Base-by-base conservation (phyloP, 2,329 filamentous ascomycete species). In the Hymenoscyphus occultus region DNA sequence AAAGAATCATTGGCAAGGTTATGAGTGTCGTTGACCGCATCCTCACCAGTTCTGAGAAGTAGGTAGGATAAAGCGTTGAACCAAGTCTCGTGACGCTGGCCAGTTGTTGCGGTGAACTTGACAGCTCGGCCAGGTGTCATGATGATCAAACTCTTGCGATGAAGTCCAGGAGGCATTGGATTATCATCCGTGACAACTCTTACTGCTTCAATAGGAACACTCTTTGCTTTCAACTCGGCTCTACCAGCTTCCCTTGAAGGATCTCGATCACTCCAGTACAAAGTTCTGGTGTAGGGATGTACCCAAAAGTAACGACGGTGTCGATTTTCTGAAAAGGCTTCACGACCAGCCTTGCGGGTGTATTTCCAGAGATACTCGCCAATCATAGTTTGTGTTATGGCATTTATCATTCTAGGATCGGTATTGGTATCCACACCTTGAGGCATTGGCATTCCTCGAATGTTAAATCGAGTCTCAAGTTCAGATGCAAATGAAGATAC, bases 281-380 rank as follows among this genome's bases (percentile, higher is more conserved):
- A 78, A 5, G 94, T 97, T 60, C 93, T 87, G 2, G 94, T 99
- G 78, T 98, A 99, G 0, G 95, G 95, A 76, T 99, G 95, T 28
- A 99, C 92, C 95, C 95, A 99, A 84, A 99, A 99, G 82, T 97
- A 99, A 39, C 95, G 89, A 67, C 92, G 87, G 78, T 99, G 95
- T 61, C 95, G 87, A 64, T 93, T 96, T 71, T 89, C 90, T 0
- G 93, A 98, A 78, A 96, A 87, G 68, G 93, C 91, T 63, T 88
- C 90, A 31, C 94, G 89, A n/a, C 93, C 93, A 66, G 93, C 84
- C 80, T 95, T 97, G 73, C 95, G 90, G 0, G 95, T 99, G 78
- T 99, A 99, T 77, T 99, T 99, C 95, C 95, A 99, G 51, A 99
- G 83, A 77, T 94, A 98, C 77, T 99, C 95, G 64, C 95, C 95